phyloP scores from a whole-genome alignment of 345 rosid species.

The Rhizophora mangle region DNA sequence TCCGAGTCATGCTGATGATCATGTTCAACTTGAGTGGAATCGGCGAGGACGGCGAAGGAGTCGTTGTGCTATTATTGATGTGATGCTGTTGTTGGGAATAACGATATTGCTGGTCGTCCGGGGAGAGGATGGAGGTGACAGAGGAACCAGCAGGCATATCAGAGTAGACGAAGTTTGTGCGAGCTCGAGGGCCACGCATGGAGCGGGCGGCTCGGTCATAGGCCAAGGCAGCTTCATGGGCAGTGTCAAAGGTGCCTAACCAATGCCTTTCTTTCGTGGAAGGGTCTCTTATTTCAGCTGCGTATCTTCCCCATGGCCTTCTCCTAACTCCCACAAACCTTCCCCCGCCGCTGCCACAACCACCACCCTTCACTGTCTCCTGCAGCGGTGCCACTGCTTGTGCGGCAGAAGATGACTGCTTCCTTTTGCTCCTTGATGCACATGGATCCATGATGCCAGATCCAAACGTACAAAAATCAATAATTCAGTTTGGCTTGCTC shows the following conservation, averaged over 20 bases:
- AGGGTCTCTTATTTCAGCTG: constrained; percentile 85
- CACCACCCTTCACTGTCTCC: not conserved
- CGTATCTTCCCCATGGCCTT: constrained; percentile 88
- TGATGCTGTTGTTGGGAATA: not conserved
- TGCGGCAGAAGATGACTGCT: constrained; percentile 24
- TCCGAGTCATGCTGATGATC: not conserved
- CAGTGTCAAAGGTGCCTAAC: constrained; percentile 84
- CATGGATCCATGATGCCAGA: constrained; percentile 41
- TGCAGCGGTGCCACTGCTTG: constrained; percentile 15
- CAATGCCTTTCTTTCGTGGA: constrained; percentile 80
- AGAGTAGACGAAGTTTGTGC: constrained; percentile 81
- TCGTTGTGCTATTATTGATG: constrained; percentile 9
- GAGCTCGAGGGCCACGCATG: constrained; percentile 70
- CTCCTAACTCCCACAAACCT: constrained; percentile 74
- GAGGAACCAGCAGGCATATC: constrained; percentile 75
- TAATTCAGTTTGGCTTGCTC: no score
- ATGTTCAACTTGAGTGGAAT: no score
- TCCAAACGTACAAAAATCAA: not conserved
- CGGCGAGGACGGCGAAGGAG: not conserved
- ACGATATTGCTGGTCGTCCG: constrained; percentile 35
- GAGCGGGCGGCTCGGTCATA: constrained; percentile 77
- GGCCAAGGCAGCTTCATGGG: constrained; percentile 82
- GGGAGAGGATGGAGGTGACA: constrained; percentile 72
- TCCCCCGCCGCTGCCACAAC: constrained; percentile 5
- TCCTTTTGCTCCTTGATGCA: constrained; percentile 55